Evolutionary conservation across 208 protist species (phyloP), one percentile per base, ranked within the genome.

Genomic region (Trypanosoma mega): DNA sequence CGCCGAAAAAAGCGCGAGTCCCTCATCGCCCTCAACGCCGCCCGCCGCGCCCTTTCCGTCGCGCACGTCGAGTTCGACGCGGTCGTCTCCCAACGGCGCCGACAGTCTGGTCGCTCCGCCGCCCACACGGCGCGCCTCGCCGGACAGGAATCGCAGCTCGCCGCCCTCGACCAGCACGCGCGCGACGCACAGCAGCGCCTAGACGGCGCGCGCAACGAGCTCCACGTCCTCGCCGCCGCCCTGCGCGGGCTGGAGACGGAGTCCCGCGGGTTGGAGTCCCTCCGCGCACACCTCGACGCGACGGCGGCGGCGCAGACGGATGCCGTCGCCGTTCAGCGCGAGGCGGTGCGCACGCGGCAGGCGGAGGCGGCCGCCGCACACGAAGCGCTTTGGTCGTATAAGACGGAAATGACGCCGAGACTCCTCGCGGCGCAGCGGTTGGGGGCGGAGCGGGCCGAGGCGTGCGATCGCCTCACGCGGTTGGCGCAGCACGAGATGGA

Each of bases 111-210:
- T n/a, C n/a, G n/a, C n/a, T n/a, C n/a, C n/a, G n/a, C n/a, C n/a
- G n/a, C n/a, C n/a, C n/a, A n/a, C n/a, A n/a, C n/a, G n/a, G n/a
- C n/a, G n/a, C n/a, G n/a, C n/a, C n/a, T n/a, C n/a, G n/a, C n/a
- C n/a, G n/a, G n/a, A n/a, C n/a, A n/a, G n/a, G n/a, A n/a, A n/a
- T n/a, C n/a, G n/a, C n/a, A n/a, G n/a, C n/a, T n/a, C n/a, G n/a
- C n/a, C n/a, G n/a, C n/a, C n/a, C n/a, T n/a, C n/a, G n/a, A n/a
- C n/a, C n/a, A n/a, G n/a, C n/a, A n/a, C n/a, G n/a, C n/a, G 66
- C 76, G 90, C 2, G 92, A 97, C 63, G 72, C 74, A 26, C 80
- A 96, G 47, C 92, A 97, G 65, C 70, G 67, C 48, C 63, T 80
- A 50, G 92, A 87, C 30, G 92, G 96, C 59, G 76, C 76, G 12